Evolutionary conservation across 2,329 filamentous ascomycete species (phyloP), one percentile per base, ranked within the genome.

Genomic region (Fusarium incarnatum): DNA sequence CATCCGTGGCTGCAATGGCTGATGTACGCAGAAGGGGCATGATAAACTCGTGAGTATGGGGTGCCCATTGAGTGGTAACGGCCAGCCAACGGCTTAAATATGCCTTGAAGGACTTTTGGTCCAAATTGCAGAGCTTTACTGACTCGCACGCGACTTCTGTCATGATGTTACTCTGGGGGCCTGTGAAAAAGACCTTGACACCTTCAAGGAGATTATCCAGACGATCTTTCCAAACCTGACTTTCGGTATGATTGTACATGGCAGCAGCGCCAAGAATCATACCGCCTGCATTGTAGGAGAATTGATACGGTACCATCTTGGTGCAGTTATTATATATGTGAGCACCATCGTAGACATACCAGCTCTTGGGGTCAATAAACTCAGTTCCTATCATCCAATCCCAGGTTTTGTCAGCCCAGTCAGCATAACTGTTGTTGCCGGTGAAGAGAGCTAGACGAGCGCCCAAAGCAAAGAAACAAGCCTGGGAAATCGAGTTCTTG

Each of bases 381-480:
- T 87, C 83, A 47, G 89, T 81, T 9, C 75, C 77, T 6, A 79
- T 76, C 78, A 89, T 89, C 91, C 91, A 93, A 52, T 92, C 84
- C 82, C 92, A 97, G 1, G 88, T 87, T 71, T 82, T 89, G 22
- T 89, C 87, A 0, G 93, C 93, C 93, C 92, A 96, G 8, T 93
- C 87, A 2, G 88, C 85, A 77, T 97, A 97, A 0, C 92, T 92
- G 42, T 84, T 75, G 74, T 97, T 95, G 18, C 89, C 88, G 0
- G 94, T 97, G 77, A 94, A 96, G 25, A 89, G 85, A 1, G 91
- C 92, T 7, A 95, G 83, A 4, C 92, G 88, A 2, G 92, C 88
- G 16, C 84, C 87, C 15, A 90, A 79, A 56, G 88, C 87, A 76
- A 89, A 89, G 79, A 89, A 89, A 64, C 86, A 87, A 3, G 86